Evolutionary conservation across 2,329 filamentous ascomycete genomes (phyloP).

Genomic region (Leptographium wingfieldii): DNA sequence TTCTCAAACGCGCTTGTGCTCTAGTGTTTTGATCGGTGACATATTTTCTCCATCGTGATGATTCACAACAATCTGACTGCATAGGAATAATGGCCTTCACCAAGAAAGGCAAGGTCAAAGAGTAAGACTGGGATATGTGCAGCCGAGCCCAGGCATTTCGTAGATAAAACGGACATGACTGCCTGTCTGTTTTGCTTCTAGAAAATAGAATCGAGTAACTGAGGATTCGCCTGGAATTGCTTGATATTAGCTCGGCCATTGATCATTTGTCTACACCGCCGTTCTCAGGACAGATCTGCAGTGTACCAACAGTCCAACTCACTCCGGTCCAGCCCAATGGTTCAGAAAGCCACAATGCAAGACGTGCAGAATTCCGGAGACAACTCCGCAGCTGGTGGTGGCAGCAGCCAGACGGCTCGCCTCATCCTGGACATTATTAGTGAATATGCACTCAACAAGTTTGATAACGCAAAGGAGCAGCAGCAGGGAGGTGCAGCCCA

Average conservation of each 20-base stretch:
- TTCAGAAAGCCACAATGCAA: not conserved
- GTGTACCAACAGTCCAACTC: too few relatives aligned
- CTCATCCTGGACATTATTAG: conserved; percentile 27
- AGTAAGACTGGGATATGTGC: not conserved
- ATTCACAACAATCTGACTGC: too few relatives aligned
- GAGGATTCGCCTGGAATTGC: too few relatives aligned
- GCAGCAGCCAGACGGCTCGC: not conserved
- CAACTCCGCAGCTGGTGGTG: not conserved
- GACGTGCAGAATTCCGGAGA: not conserved
- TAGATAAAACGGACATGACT: not conserved
- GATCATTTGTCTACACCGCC: too few relatives aligned
- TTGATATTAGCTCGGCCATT: too few relatives aligned
- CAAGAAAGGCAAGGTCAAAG: not conserved
- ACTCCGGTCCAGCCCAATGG: too few relatives aligned
- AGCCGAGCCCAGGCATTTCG: not conserved
- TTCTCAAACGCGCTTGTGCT: not conserved
- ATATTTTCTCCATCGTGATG: not conserved
- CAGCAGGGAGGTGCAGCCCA: conserved; percentile 12
- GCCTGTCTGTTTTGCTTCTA: not conserved
- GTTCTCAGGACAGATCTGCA: too few relatives aligned
- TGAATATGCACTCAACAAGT: conserved; percentile 23
- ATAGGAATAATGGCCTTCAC: not conserved
- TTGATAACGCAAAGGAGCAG: conserved; percentile 10
- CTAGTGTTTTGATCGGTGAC: not conserved
- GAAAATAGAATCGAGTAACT: too few relatives aligned